Percentiles rank a stretch among this genome's conserved stretches.
phyloP scores from a whole-genome alignment of 2,329 filamentous ascomycete genomes.

The Ceratocystis ficicola region DNA sequence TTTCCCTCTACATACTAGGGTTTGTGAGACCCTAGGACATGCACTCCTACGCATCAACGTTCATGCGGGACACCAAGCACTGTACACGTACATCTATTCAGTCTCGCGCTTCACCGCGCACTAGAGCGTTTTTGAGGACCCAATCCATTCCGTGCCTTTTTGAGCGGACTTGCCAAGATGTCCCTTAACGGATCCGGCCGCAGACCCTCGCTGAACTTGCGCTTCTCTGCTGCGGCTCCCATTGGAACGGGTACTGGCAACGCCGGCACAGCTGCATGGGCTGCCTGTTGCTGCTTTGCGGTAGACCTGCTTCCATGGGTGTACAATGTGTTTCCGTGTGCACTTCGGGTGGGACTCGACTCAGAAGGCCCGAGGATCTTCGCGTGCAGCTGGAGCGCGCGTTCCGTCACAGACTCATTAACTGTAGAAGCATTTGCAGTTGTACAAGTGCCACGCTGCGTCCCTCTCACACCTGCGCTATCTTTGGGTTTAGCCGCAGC shows the following conservation, averaged over 20 bases:
- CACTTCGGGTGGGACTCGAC: not conserved
- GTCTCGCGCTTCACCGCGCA: not conserved
- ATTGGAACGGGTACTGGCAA: conserved; percentile 11
- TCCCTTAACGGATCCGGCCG: conserved; percentile 28
- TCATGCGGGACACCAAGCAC: not conserved
- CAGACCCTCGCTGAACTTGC: conserved; percentile 21
- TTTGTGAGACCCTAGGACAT: not conserved
- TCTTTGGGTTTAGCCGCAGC: not conserved
- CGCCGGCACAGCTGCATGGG: not conserved
- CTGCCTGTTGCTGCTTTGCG: too few species aligned
- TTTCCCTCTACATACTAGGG: not conserved
- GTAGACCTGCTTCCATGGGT: too few species aligned
- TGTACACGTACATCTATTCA: not conserved
- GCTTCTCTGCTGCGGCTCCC: conserved; percentile 20
- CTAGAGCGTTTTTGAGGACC: conserved; percentile 3
- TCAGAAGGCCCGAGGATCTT: conserved; percentile 4
- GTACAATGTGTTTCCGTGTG: not conserved
- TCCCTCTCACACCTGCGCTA: conserved; percentile 23
- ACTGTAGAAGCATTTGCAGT: conserved; percentile 34
- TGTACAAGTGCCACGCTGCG: conserved; percentile 47
- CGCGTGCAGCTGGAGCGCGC: conserved; percentile 14
- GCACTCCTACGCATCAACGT: not conserved
- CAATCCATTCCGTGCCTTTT: conserved; percentile 10
- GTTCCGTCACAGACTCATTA: conserved; percentile 7
- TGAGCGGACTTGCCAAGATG: conserved; percentile 17